These are phyloP conservation scores for Naumovozyma dairenensis DNA, from an alignment of 805 yeast genomes.

Conservation along the genomic window DNA sequence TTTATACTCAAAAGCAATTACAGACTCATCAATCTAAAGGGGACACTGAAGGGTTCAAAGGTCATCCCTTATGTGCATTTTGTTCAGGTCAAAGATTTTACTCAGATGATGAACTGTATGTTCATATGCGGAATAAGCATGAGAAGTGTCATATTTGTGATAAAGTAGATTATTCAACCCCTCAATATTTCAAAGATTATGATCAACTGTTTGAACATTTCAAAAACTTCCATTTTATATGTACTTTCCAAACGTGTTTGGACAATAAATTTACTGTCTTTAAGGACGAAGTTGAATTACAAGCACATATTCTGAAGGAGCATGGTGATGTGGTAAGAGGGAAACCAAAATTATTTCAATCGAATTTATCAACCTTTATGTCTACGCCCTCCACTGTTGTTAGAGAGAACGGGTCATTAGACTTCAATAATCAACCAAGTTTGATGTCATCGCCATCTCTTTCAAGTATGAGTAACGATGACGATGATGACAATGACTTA, in stretches of 20 bases:
- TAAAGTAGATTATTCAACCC: slow-evolving; percentile 46
- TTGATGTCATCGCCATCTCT: background rate
- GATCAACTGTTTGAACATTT: slow-evolving; percentile 74
- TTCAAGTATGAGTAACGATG: background rate
- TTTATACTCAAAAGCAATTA: slow-evolving; percentile 53
- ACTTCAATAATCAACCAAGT: slow-evolving; percentile 3
- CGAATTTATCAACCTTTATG: slow-evolving; percentile 57
- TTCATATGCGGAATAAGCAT: slow-evolving; percentile 75
- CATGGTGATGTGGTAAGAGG: slow-evolving; percentile 38
- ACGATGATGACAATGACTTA: slow-evolving; percentile 19
- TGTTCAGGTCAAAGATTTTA: slow-evolving; percentile 71
- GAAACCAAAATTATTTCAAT: slow-evolving; percentile 36
- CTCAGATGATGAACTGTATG: slow-evolving; percentile 74
- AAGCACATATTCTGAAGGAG: slow-evolving; percentile 78
- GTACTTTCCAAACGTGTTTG: slow-evolving; percentile 66
- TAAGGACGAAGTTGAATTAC: slow-evolving; percentile 72
- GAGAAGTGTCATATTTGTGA: slow-evolving; percentile 90
- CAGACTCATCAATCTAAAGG: slow-evolving; percentile 65
- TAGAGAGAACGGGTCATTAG: slow-evolving; percentile 11
- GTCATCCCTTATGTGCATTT: slow-evolving; percentile 83
- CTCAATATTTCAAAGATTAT: slow-evolving; percentile 72
- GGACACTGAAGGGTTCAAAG: slow-evolving; percentile 64
- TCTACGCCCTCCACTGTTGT: slow-evolving; percentile 24
- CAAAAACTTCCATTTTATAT: slow-evolving; percentile 58
- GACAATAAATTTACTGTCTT: slow-evolving; percentile 91